Evolutionary conservation across 192 early-diverging fungal species (phyloP).

Genomic region (Coemansia sp.): DNA sequence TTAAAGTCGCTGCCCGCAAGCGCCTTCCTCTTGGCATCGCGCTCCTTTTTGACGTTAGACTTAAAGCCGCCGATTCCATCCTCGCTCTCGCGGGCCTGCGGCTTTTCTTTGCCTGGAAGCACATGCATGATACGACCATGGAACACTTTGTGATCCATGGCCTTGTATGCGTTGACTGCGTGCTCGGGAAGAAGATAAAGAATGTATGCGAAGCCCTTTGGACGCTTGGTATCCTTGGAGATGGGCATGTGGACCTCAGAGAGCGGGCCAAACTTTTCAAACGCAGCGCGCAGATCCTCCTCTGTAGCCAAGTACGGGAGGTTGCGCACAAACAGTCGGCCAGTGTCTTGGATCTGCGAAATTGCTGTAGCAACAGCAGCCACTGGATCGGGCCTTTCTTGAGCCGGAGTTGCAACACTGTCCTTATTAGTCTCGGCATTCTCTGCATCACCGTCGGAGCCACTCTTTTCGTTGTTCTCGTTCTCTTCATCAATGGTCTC

Average conservation of each 20-base stretch:
- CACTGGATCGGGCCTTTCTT: slow-evolving; percentile 17
- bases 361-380: slow-evolving; percentile 36
- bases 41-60: slow-evolving; percentile 76
- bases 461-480: background rate
- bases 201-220: slow-evolving; percentile 93
- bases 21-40: slow-evolving; percentile 77
- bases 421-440: slow-evolving; percentile 7
- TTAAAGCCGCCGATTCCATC: slow-evolving; percentile 58
- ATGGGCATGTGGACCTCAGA: slow-evolving; percentile 96
- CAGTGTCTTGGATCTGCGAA: slow-evolving; percentile 88
- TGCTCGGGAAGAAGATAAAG: slow-evolving; percentile 90
- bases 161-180: slow-evolving; percentile 83
- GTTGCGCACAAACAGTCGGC: slow-evolving; percentile 92
- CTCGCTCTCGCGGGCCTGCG: slow-evolving; percentile 37
- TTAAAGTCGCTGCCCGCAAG: slow-evolving; percentile 81
- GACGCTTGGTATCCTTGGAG: slow-evolving; percentile 84
- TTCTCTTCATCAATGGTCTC: slow-evolving; percentile 20
- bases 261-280: slow-evolving; percentile 86
- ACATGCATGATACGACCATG: slow-evolving; percentile 92
- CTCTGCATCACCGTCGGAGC: background rate
- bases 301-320: slow-evolving; percentile 87
- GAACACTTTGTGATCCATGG: slow-evolving; percentile 82
- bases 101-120: slow-evolving; percentile 84
- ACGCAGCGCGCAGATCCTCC: slow-evolving; percentile 79
- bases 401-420: slow-evolving; percentile 8